These are phyloP conservation scores for Ophidiomyces ophidiicola DNA, from an alignment of 2,329 filamentous ascomycete genomes.

Conservation along the genomic window DNA sequence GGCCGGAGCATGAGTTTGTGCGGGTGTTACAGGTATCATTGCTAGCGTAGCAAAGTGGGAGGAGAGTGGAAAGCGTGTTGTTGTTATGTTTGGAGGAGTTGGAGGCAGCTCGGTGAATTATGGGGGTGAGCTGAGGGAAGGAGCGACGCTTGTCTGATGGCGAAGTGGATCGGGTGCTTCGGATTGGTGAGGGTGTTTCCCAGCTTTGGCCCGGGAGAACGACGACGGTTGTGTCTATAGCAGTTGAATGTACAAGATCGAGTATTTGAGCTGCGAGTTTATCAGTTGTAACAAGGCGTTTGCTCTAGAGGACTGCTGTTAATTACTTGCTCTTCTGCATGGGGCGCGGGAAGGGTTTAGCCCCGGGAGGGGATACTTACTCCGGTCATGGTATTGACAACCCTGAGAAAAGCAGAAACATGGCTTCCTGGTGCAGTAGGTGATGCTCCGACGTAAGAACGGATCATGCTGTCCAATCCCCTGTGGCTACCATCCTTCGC, in stretches of 20 bases:
- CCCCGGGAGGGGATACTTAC: too few species aligned
- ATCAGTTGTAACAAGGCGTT: slow-evolving; percentile 30
- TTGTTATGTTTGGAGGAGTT: slow-evolving; percentile 22
- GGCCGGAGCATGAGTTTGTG: slow-evolving; percentile 71
- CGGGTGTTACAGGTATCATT: slow-evolving; percentile 53
- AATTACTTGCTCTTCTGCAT: too few species aligned
- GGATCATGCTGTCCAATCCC: neutral
- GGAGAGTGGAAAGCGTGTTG: slow-evolving; percentile 34
- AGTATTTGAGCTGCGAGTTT: slow-evolving; percentile 26
- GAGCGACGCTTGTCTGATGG: neutral
- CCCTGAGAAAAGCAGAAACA: slow-evolving; percentile 3
- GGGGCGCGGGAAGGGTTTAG: too few species aligned
- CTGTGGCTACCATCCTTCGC: neutral
- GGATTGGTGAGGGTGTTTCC: slow-evolving; percentile 7
- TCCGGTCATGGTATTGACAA: neutral
- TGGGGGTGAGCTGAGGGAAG: slow-evolving; percentile 11
- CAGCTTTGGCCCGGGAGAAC: slow-evolving; percentile 37
- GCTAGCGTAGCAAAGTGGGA: slow-evolving; percentile 65
- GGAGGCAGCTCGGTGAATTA: slow-evolving; percentile 21
- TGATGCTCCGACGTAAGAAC: neutral
- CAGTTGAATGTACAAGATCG: slow-evolving; percentile 39
- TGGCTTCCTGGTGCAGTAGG: slow-evolving; percentile 1
- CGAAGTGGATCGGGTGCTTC: neutral
- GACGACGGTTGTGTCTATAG: slow-evolving; percentile 47
- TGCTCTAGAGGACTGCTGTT: slow-evolving; percentile 24